Conservation (phyloP, 2,329 filamentous ascomycete genomes). For the Botrytis aclada region DNA sequence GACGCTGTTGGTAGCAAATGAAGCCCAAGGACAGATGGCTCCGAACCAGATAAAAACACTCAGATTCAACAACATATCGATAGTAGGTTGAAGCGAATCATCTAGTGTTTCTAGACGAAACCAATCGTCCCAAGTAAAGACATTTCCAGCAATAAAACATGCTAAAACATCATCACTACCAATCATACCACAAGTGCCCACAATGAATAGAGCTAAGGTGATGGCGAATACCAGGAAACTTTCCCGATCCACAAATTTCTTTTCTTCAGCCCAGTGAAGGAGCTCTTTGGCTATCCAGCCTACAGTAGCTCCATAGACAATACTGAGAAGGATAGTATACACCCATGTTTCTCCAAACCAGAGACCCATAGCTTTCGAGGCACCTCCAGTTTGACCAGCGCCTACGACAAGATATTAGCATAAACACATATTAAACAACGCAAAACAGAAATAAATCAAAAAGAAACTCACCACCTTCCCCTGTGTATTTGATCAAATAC, state of each 20-base stretch:
- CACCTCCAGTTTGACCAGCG: conserved; percentile 53
- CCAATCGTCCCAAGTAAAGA: conserved; percentile 92
- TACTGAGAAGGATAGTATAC: conserved; percentile 76
- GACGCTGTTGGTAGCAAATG: conserved; percentile 64
- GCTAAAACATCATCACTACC: conserved; percentile 88
- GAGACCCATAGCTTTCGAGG: conserved; percentile 63
- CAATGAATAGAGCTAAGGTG: conserved; percentile 79
- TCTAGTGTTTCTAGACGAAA: conserved; percentile 86
- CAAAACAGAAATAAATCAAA: conserved; percentile 14
- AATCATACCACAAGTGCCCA: conserved; percentile 87
- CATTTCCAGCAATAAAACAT: conserved; percentile 88
- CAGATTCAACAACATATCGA: conserved; percentile 86
- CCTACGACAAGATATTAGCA: conserved; percentile 1
- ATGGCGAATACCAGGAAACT: conserved; percentile 59
- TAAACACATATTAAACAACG: background rate
- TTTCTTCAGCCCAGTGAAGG: conserved; percentile 79
- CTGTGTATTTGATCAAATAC: conserved; percentile 76
- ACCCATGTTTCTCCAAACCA: conserved; percentile 87
- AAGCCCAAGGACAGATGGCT: conserved; percentile 76
- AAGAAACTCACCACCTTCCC: conserved; percentile 50
- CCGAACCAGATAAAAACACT: conserved; percentile 90
- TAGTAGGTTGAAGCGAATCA: conserved; percentile 88
- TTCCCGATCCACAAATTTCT: conserved; percentile 56
- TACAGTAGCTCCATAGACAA: conserved; percentile 72
- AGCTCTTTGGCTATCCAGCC: conserved; percentile 81